phyloP scores from a whole-genome alignment of 371 early-diverging fungal genomes.

The Synchytrium microbalum region DNA sequence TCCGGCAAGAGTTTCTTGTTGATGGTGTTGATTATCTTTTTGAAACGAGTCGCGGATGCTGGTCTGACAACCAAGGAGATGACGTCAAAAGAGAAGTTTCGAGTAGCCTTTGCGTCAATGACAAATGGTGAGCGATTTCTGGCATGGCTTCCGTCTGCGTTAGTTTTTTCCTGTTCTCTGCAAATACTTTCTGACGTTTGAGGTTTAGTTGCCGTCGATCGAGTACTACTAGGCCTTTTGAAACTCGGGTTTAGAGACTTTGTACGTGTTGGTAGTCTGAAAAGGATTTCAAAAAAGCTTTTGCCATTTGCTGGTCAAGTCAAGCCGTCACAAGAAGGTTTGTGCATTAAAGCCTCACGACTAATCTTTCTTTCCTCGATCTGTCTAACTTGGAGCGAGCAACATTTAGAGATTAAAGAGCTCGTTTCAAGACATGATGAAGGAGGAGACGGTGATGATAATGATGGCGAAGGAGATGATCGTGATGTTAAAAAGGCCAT shows the following conservation, averaged over 20 bases:
- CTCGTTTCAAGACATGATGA: conserved; percentile 18
- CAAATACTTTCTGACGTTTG: conserved; percentile 5
- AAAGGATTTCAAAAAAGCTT: conserved; percentile 64
- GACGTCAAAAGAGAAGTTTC: conserved; percentile 30
- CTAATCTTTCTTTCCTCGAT: neutral
- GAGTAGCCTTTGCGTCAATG: conserved; percentile 33
- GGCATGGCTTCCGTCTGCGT: too few species aligned
- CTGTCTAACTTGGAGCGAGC: neutral
- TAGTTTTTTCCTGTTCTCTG: conserved; percentile 3
- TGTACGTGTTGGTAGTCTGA: conserved; percentile 78
- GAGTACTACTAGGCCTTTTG: conserved; percentile 61
- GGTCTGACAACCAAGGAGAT: conserved; percentile 34
- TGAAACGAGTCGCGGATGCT: conserved; percentile 48
- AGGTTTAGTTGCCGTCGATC: conserved; percentile 75
- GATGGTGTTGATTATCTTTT: conserved; percentile 65
- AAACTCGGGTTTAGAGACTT: conserved; percentile 68
- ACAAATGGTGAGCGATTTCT: conserved; percentile 36
- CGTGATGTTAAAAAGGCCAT: neutral
- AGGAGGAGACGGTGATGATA: neutral
- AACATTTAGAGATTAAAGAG: conserved; percentile 46
- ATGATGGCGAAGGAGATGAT: neutral
- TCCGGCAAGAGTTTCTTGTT: conserved; percentile 76
- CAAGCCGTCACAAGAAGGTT: neutral
- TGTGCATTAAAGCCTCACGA: neutral
- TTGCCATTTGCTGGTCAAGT: conserved; percentile 37